Evolutionary conservation across 1,284 basidiomycete genomes (phyloP), one percentile per base, ranked within the genome.

Genomic region (Rhodofomes roseus): DNA sequence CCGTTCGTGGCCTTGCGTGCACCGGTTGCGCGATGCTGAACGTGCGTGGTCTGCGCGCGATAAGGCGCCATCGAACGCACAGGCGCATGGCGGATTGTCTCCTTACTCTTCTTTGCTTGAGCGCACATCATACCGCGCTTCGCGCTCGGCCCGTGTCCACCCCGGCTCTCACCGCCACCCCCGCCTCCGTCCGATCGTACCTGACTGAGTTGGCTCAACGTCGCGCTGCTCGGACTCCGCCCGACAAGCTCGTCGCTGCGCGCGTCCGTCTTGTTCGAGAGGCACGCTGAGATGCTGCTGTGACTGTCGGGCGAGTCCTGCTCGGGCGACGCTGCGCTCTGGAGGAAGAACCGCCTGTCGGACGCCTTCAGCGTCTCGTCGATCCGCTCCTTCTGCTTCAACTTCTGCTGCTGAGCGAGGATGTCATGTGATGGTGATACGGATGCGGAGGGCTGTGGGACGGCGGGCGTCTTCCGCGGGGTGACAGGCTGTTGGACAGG

Each of bases 291-390:
- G 20, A 52, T 36, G 50, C 50, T 52, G 50, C 50, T 52, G 31
- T 52, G 50, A 20, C 59, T 61, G 34, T 76, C 76, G 29, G 70
- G 71, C 0, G 74, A 75, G 29, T 62, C 70, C 27, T 71, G 68
- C 14, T 78, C 79, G 11, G 79, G 79, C 5, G 79, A 77, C 22
- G 70, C 70, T 36, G 66, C 62, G 52, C 77, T 73, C 61, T 74
- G 73, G 14, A 80, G 67, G 71, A 80, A 81, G 69, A 81, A 79
- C 9, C 73, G 72, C 57, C 74, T 71, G 67, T 79, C 77, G 16
- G 76, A 74, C 6, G 65, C 61, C 61, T 73, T 74, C 29, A 73
- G 65, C 37, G 71, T 74, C 36, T 73, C 77, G 60, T 74, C 71
- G 55, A 60, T 56, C 59, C 56, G 58, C 25, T 48, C 54, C 48